phyloP scores from a whole-genome alignment of 1,284 basidiomycete genomes.

The Ceratobasidium sp. region DNA sequence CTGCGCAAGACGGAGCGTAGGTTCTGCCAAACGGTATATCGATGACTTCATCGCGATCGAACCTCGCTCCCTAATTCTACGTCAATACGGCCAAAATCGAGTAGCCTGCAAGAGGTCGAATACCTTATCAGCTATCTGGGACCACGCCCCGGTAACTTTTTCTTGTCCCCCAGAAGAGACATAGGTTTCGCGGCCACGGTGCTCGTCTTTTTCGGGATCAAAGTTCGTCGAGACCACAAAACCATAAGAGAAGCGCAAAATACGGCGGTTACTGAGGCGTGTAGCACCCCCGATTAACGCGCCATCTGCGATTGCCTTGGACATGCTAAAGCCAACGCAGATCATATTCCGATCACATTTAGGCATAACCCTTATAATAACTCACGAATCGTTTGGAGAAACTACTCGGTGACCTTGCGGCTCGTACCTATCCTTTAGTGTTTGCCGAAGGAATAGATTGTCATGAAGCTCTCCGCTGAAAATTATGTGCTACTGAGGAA shows the following conservation, averaged over 20 bases:
- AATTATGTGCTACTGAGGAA: slow-evolving; percentile 21
- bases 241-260: too few relatives aligned
- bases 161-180: slow-evolving; percentile 18
- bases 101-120: too few relatives aligned
- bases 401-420: background rate
- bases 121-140: slow-evolving; percentile 9
- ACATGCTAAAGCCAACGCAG: background rate
- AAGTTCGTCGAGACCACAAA: too few relatives aligned
- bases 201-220: too few relatives aligned
- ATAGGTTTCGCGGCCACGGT: too few relatives aligned
- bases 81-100: too few relatives aligned
- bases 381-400: slow-evolving; percentile 29
- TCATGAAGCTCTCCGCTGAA: slow-evolving; percentile 25
- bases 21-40: too few relatives aligned
- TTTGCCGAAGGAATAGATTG: slow-evolving; percentile 20
- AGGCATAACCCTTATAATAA: background rate
- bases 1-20: too few relatives aligned
- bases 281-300: slow-evolving; percentile 19
- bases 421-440: slow-evolving; percentile 9
- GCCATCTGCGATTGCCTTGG: slow-evolving; percentile 26
- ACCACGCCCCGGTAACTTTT: slow-evolving; percentile 35
- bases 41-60: too few relatives aligned
- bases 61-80: too few relatives aligned
- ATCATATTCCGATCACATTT: background rate
- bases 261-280: background rate